Base-by-base conservation (phyloP, 179 eudicot genomes). In the Drosera spatulata region DNA sequence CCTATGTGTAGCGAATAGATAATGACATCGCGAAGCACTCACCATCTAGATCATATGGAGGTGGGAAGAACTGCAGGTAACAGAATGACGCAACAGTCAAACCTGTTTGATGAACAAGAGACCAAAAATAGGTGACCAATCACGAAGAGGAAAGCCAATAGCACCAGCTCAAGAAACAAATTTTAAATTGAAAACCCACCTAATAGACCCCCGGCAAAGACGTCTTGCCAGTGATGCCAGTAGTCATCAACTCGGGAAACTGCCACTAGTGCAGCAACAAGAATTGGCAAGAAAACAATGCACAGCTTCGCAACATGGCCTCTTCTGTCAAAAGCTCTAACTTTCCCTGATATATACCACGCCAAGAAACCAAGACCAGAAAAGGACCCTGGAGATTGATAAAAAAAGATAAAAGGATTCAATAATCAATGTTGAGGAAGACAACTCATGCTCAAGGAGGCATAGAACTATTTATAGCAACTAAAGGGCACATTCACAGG, bases 171-270 rank as follows among this genome's bases (percentile, higher is more conserved):
- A 33, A 39, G 7, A 40, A 49, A 43, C 10, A 56, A 41, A 11
- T 42, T n/a, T 14, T 59, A 10, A 38, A 5, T 45, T 55, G 49
- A 60, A 33, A 58, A 56, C 79, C 38, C 42, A 91, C 98, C 96
- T 77, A 93, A 33, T 54, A 93, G 72, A 60, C 87, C 90, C 59
- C 95, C 93, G 33, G 95, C 82, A 70, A 91, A 88, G 52, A 91
- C 96, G 81, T 91, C 98, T 72, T 88, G 86, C 98, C 95, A 93
- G 45, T 93, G 96, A 66, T 93, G 99, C 99, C 96, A 80, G 60
- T 86, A 93, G 82, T 93, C 96, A 78, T 93, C 99, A 51, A 93
- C 90, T 53, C 96, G 82, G 10, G 96, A 88, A 76, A 93, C 79
- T 51, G 67, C 99, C 22, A 93, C 87, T 51, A 93, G 78, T 59